Evolutionary conservation across 768 basidiomycete genomes (phyloP).

Genomic region (Amanita rimosa): DNA sequence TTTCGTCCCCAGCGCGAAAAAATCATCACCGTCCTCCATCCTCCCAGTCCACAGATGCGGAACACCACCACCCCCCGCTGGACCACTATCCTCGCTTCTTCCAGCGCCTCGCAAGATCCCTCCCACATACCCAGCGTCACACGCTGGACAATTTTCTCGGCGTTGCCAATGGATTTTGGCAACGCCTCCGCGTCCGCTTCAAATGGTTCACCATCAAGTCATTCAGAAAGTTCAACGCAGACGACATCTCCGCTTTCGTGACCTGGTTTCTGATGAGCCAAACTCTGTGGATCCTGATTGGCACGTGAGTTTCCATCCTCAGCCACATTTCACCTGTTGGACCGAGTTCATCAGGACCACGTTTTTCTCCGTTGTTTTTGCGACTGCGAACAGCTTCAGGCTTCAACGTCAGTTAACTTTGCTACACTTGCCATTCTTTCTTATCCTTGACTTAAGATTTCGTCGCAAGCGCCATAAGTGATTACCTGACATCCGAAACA

Average conservation of each 20-base stretch:
- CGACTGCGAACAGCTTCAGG: constrained; percentile 76
- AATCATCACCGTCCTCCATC: constrained; percentile 3
- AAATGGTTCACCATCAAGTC: constrained; percentile 96
- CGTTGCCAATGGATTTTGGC: constrained; percentile 84
- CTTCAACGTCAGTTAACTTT: constrained; percentile 54
- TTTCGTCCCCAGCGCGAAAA: constrained; percentile 5
- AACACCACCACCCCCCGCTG: constrained; percentile 3
- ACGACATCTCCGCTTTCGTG: constrained; percentile 93
- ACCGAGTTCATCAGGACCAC: constrained; percentile 53
- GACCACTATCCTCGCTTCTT: constrained; percentile 78
- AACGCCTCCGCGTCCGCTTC: constrained; percentile 82
- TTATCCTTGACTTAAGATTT: constrained; percentile 38
- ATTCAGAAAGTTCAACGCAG: constrained; percentile 90
- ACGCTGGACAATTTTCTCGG: constrained; percentile 84
- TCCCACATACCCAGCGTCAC: constrained; percentile 70
- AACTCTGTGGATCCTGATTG: constrained; percentile 89
- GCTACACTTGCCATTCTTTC: background rate
- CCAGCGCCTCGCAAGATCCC: constrained; percentile 62
- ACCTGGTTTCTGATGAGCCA: constrained; percentile 96
- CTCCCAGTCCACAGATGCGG: background rate
- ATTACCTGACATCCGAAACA: constrained; percentile 88
- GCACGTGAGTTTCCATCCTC: constrained; percentile 52
- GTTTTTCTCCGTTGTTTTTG: constrained; percentile 90
- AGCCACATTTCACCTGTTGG: background rate
- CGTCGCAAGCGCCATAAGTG: constrained; percentile 79